phyloP scores from a whole-genome alignment of 345 rosid species.

The Leavenworthia alabamica region DNA sequence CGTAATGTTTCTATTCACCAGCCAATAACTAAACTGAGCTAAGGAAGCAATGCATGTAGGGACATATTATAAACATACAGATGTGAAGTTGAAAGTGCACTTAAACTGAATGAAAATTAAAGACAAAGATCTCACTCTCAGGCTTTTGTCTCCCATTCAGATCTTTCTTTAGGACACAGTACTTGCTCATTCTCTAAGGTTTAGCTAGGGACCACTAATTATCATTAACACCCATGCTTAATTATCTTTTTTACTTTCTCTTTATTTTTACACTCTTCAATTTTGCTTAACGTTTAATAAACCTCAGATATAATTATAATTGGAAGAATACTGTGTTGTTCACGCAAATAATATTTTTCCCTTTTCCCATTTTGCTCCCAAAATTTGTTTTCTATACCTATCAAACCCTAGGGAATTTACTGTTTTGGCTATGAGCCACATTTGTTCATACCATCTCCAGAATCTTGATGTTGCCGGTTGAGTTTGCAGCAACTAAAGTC shows the following conservation, averaged over 20 bases:
- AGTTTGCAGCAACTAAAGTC: slow-evolving; percentile 73
- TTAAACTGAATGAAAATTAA: background rate
- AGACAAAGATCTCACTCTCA: slow-evolving; percentile 23
- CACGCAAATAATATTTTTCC: too few relatives aligned
- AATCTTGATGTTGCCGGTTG: slow-evolving; percentile 76
- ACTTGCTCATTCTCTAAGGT: slow-evolving; percentile 21
- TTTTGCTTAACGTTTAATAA: slow-evolving; percentile 22
- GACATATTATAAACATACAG: background rate
- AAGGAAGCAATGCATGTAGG: background rate
- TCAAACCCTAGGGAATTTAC: too few relatives aligned
- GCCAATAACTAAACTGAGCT: background rate
- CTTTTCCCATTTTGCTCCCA: too few relatives aligned
- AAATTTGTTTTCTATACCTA: too few relatives aligned
- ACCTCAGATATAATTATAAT: background rate
- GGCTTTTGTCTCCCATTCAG: slow-evolving; percentile 23
- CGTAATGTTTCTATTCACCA: background rate
- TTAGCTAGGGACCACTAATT: slow-evolving; percentile 14
- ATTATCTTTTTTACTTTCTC: background rate
- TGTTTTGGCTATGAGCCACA: too few relatives aligned
- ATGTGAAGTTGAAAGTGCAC: background rate
- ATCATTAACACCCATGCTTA: slow-evolving; percentile 17
- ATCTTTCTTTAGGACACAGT: slow-evolving; percentile 19
- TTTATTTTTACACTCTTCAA: background rate
- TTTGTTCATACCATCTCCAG: too few relatives aligned
- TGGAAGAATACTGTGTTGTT: background rate